These are phyloP conservation scores for Reticulascus tulasneorum DNA, from an alignment of 2,329 filamentous ascomycete genomes.

Conservation along the genomic window DNA sequence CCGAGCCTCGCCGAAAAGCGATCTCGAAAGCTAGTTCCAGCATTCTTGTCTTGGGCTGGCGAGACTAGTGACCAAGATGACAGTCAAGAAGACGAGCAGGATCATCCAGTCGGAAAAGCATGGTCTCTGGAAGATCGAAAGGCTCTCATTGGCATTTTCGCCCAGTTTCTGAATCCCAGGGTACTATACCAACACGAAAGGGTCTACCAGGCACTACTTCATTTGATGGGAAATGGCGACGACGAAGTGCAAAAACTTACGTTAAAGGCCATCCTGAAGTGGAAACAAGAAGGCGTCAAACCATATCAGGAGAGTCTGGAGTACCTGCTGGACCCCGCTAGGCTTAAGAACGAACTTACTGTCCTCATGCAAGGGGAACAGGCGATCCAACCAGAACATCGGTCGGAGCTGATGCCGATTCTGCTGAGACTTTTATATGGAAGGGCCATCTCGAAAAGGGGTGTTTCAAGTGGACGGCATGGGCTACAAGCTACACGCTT, in stretches of 20 bases:
- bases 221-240: constrained; percentile 81
- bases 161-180: constrained; percentile 80
- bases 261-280: constrained; percentile 79
- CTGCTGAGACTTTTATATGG: constrained; percentile 86
- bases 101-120: constrained; percentile 33
- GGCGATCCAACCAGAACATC: constrained; percentile 69
- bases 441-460: constrained; percentile 78
- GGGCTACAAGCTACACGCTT: constrained; percentile 79
- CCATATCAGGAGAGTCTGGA: constrained; percentile 82
- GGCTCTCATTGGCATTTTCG: constrained; percentile 74
- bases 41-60: constrained; percentile 77
- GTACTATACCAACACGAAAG: constrained; percentile 74
- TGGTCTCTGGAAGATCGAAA: constrained; percentile 83
- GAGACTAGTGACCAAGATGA: constrained; percentile 39
- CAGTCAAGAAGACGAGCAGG: constrained; percentile 39
- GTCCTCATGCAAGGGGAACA: constrained; percentile 77
- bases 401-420: constrained; percentile 73
- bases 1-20: constrained; percentile 79
- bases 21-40: constrained; percentile 79
- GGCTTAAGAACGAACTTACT: constrained; percentile 91
- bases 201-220: constrained; percentile 71
- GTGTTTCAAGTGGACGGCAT: constrained; percentile 70
- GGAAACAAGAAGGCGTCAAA: constrained; percentile 75
- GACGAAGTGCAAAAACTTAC: constrained; percentile 82
- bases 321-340: constrained; percentile 82